Conservation (phyloP, 352 stramenopile genomes). For the Pythium brassicae region DNA sequence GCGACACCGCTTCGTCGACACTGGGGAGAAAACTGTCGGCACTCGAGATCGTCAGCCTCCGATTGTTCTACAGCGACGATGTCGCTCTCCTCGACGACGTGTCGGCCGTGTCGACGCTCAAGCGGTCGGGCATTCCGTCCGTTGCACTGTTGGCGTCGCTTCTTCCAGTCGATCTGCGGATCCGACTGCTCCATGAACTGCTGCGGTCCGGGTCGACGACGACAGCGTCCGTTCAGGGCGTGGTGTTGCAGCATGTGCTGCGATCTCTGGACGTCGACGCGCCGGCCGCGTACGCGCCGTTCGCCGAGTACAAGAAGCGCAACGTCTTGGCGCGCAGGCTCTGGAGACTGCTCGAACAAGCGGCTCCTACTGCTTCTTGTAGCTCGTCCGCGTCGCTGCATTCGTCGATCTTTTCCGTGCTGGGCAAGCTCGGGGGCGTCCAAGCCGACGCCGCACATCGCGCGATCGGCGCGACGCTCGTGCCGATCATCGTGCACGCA, state of each 20-base stretch:
- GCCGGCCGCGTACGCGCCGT: slow-evolving; percentile 14
- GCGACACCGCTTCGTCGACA: neutral
- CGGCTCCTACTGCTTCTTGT: neutral
- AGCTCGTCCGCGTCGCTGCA: slow-evolving; percentile 22
- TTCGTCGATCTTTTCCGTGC: slow-evolving; percentile 26
- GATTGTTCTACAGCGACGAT: slow-evolving; percentile 4
- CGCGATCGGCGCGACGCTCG: slow-evolving; percentile 18
- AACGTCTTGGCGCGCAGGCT: slow-evolving; percentile 35
- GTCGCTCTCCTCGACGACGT: neutral
- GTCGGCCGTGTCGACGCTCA: slow-evolving; percentile 3
- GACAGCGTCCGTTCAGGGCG: slow-evolving; percentile 14
- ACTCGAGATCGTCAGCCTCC: slow-evolving; percentile 20
- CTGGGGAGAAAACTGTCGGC: slow-evolving; percentile 26
- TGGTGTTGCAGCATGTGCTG: slow-evolving; percentile 33
- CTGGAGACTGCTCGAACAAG: slow-evolving; percentile 29
- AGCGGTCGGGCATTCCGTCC: slow-evolving; percentile 10
- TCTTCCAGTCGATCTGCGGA: slow-evolving; percentile 7
- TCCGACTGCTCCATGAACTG: slow-evolving; percentile 12
- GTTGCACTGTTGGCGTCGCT: slow-evolving; percentile 12
- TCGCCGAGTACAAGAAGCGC: slow-evolving; percentile 29
- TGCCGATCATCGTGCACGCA: slow-evolving; percentile 28
- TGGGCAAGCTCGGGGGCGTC: slow-evolving; percentile 25
- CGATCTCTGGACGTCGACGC: slow-evolving; percentile 18
- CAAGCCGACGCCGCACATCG: slow-evolving; percentile 17
- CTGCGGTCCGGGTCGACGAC: neutral